Base-by-base conservation (phyloP, 148 eudicot species). In the Selenicereus undatus region DNA sequence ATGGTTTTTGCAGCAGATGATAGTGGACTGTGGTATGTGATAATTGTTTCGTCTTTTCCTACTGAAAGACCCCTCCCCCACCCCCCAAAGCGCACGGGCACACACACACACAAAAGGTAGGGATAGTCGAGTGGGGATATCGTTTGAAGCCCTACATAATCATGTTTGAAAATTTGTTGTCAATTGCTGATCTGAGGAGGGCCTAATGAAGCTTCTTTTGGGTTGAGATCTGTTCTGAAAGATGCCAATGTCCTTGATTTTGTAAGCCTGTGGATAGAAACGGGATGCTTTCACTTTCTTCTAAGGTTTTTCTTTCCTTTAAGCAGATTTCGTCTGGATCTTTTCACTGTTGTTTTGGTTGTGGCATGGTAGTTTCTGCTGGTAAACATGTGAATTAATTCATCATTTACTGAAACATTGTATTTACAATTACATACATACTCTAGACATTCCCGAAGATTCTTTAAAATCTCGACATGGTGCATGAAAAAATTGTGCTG, bases 1-100 rank as follows among this genome's bases (percentile, higher is more conserved):
- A 96, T 96, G 99, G 83, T 93, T 68, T 96, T 96, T 83, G 89
- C 90, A 48, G 95, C 99, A 27, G 99, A 92, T 87, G 98, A 88
- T 82, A 91, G 89, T 54, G 98, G 99, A 79, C 72, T 92, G 81
- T 96, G 99, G 99, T 96, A 90, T 74, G 83, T 71, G 24, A 74
- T 64, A 48, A 22, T 68, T 29, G 26, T 18, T 77, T 82, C 39
- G 11, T 68, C 51, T 70, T 45, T 24, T 56, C 20, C n/a, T 75
- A 45, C 18, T 75, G 36, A 66, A 66, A 9, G 18, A 27, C 35
- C 43, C 43, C 43, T 7, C 43, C 43, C 5, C 5, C 7, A 4
- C 43, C 43, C 43, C 43, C 3, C 3, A 39, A 39, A 4, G 43
- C 3, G 43, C 43, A 39, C 43, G 3, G 3, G 3, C 43, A 17